Evolutionary conservation across 75 land plant species (phyloP).

Genomic region (Ceratopteris richardii): DNA sequence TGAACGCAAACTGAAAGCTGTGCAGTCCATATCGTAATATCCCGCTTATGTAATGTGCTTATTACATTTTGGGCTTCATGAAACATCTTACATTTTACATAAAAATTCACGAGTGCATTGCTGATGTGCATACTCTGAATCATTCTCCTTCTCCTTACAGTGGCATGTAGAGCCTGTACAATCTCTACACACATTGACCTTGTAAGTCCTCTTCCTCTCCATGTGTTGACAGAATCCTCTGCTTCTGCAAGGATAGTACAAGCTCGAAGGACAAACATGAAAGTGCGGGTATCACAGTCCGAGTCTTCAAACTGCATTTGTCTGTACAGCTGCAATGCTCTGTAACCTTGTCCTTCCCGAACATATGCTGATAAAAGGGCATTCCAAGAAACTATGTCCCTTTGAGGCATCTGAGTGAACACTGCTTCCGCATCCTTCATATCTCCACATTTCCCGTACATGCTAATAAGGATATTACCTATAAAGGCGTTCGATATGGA

Average conservation of each 20-base stretch:
- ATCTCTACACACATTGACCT: too few species aligned
- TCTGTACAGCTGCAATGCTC: too few species aligned
- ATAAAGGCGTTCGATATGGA: constrained; percentile 2
- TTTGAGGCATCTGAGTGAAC: constrained; percentile 39
- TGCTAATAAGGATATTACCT: constrained; percentile 34
- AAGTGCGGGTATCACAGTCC: too few species aligned
- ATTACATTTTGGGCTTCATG: not conserved
- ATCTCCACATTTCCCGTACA: constrained; percentile 24
- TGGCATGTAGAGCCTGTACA: too few species aligned
- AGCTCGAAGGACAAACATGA: too few species aligned
- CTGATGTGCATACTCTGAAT: not conserved
- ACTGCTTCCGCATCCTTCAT: constrained; percentile 34
- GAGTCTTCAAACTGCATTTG: too few species aligned
- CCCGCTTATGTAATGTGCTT: not conserved
- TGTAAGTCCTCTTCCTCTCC: too few species aligned
- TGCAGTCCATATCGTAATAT: not conserved
- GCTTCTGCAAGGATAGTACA: too few species aligned
- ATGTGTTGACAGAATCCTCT: too few species aligned
- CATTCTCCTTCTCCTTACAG: too few species aligned
- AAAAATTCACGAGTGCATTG: not conserved
- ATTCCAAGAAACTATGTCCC: constrained; percentile 52
- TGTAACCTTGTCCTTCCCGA: not conserved
- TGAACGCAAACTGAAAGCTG: not conserved
- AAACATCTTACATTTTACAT: not conserved
- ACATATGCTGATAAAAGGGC: constrained; percentile 10